These are phyloP conservation scores for Fonsecaea erecta DNA, from an alignment of 2,329 filamentous ascomycete species.

Conservation along the genomic window DNA sequence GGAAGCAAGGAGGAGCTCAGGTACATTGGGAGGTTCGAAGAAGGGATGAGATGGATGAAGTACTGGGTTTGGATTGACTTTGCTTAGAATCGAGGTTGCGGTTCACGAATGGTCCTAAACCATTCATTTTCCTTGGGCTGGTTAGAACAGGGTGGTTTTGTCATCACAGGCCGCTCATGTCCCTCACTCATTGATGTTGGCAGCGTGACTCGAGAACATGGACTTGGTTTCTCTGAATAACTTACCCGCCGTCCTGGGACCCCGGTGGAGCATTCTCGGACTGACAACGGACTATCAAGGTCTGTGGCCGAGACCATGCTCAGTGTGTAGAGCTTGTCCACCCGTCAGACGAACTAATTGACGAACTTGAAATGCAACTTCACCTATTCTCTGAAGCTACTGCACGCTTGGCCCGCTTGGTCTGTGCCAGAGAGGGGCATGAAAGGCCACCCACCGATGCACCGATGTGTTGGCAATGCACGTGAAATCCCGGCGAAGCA, in stretches of 20 bases:
- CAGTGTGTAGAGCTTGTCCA: neutral
- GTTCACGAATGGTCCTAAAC: neutral
- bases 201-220: neutral
- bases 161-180: neutral
- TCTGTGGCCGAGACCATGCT: neutral
- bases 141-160: neutral
- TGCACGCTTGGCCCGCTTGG: constrained; percentile 10
- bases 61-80: constrained; percentile 37
- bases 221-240: neutral
- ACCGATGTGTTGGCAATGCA: constrained; percentile 20
- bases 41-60: constrained; percentile 35
- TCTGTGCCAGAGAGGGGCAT: neutral
- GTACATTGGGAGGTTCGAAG: constrained; percentile 17
- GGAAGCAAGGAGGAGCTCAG: constrained; percentile 5
- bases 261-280: neutral
- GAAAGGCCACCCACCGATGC: neutral
- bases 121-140: neutral
- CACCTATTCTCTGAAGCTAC: constrained; percentile 4
- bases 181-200: neutral
- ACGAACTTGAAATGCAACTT: constrained; percentile 5
- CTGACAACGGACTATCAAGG: neutral
- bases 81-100: constrained; percentile 5
- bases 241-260: neutral
- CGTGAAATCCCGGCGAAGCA: neutral
- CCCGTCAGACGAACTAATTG: neutral